Percentiles rank a stretch among this genome's conserved stretches.
Conservation (phyloP, 2,329 filamentous ascomycete species). For the Fusarium sp. region DNA sequence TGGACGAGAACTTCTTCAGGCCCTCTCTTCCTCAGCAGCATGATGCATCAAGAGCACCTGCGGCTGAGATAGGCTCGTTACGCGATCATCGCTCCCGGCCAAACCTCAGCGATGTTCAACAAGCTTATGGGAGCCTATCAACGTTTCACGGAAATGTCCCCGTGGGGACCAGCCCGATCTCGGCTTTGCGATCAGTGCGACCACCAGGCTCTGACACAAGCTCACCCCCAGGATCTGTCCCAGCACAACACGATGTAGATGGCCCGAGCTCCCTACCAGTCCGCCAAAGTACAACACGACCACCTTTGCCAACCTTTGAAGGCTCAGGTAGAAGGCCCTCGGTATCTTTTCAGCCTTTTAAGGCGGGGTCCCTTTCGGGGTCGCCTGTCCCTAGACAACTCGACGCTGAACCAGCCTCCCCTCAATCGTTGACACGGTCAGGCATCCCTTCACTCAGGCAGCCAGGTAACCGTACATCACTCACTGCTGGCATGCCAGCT, state of each 20-base stretch:
- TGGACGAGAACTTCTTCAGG: constrained; percentile 87
- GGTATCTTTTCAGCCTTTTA: constrained; percentile 94
- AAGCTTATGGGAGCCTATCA: constrained; percentile 89
- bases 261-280: constrained; percentile 67
- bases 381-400: constrained; percentile 72
- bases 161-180: constrained; percentile 85
- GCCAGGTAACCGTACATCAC: constrained; percentile 75
- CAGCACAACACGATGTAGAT: constrained; percentile 57
- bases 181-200: constrained; percentile 78
- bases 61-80: constrained; percentile 77
- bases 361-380: constrained; percentile 92
- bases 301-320: constrained; percentile 61
- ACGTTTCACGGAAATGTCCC: constrained; percentile 87
- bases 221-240: constrained; percentile 66
- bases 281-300: constrained; percentile 48
- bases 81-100: constrained; percentile 68
- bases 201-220: constrained; percentile 70
- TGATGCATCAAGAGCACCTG: constrained; percentile 50
- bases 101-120: constrained; percentile 70
- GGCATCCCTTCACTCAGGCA: constrained; percentile 61
- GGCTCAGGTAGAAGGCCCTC: constrained; percentile 76
- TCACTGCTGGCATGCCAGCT: constrained; percentile 80
- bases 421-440: constrained; percentile 62
- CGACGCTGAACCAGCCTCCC: constrained; percentile 67
- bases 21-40: constrained; percentile 75